These are phyloP conservation scores for Trametes cinnabarina DNA, from an alignment of 768 basidiomycete genomes.

Conservation along the genomic window DNA sequence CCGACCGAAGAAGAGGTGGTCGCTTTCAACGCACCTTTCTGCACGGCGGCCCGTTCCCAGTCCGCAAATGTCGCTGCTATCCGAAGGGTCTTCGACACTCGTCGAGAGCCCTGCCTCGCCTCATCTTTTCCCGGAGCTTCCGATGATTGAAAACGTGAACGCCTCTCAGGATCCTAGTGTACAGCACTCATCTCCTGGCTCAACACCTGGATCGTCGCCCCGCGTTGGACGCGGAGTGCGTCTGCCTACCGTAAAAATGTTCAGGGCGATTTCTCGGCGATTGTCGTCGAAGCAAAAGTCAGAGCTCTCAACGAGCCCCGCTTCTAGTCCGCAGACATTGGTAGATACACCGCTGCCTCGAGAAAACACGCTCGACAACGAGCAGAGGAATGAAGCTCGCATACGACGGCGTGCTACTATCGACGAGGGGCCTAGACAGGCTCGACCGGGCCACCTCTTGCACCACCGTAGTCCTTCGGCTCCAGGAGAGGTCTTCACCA, in stretches of 20 bases:
- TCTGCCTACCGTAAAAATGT: constrained; percentile 8
- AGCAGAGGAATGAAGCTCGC: neutral
- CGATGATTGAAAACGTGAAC: neutral
- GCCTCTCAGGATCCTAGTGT: neutral
- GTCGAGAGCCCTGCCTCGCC: neutral
- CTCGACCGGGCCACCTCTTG: neutral
- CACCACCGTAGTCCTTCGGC: neutral
- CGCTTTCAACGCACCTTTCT: neutral
- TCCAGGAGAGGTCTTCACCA: constrained; percentile 10
- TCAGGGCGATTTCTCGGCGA: constrained; percentile 10
- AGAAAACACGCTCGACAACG: neutral
- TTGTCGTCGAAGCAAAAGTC: constrained; percentile 6
- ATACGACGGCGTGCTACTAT: neutral
- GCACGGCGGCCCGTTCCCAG: neutral
- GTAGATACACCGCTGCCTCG: neutral
- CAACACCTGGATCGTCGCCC: neutral
- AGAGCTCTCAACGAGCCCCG: neutral
- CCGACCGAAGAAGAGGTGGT: constrained; percentile 6
- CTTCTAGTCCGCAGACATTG: neutral
- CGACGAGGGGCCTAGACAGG: neutral
- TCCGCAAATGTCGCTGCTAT: constrained; percentile 2
- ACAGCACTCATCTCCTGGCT: neutral
- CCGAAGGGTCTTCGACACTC: constrained; percentile 2
- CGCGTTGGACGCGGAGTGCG: neutral
- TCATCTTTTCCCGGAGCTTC: constrained; percentile 1